Evolutionary conservation across 139 green algal species (phyloP).

Genomic region (Yamagishiella unicocca): DNA sequence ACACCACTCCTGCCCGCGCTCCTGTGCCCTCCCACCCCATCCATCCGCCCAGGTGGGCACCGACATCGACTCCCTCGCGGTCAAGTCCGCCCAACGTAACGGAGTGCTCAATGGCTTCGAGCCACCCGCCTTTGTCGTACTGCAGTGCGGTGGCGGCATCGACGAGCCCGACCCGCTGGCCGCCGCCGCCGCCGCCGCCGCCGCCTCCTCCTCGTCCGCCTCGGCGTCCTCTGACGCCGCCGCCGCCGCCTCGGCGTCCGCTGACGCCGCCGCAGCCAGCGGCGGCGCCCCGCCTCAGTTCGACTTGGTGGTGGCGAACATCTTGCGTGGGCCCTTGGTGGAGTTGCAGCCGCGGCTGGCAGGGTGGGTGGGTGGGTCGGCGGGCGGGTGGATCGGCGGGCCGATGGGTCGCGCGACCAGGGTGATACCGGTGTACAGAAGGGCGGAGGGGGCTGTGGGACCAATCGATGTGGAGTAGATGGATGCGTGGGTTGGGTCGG

Average conservation of each 20-base stretch:
- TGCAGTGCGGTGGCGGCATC: conserved; percentile 54
- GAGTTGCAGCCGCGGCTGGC: conserved; percentile 69
- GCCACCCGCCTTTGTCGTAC: conserved; percentile 13
- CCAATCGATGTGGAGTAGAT: too few relatives aligned
- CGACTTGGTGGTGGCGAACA: conserved; percentile 88
- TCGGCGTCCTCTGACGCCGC: not conserved
- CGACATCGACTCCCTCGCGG: conserved; percentile 81
- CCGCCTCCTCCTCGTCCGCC: not conserved
- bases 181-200: not conserved
- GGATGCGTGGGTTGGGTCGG: too few relatives aligned
- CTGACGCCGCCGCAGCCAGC: not conserved
- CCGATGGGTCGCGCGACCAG: not conserved
- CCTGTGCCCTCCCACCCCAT: not conserved
- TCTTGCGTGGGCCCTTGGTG: conserved; percentile 83
- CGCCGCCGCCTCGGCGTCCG: not conserved
- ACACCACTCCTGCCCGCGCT: not conserved
- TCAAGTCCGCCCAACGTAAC: conserved; percentile 76
- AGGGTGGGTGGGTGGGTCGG: conserved; percentile 1
- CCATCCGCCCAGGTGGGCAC: conserved; percentile 63
- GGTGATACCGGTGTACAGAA: too few relatives aligned
- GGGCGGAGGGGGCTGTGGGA: too few relatives aligned
- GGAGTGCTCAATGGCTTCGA: conserved; percentile 78
- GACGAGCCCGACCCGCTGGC: conserved; percentile 55
- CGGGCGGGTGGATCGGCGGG: not conserved
- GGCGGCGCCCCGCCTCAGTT: conserved; percentile 38